Evolutionary conservation across 257 asterid genomes (phyloP).

Genomic region (Leonotis leonurus): DNA sequence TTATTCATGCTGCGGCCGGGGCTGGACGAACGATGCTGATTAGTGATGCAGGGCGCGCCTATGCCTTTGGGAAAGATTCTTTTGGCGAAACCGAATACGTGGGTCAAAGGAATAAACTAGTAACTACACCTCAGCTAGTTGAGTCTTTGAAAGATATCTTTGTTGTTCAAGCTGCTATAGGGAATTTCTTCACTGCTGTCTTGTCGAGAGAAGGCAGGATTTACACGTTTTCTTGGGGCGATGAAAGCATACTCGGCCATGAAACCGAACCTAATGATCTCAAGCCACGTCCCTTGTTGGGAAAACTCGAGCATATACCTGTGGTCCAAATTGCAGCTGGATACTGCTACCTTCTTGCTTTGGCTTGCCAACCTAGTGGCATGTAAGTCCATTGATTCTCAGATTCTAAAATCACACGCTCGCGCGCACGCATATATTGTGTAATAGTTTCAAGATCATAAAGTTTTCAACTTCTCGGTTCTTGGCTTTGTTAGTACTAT

Average conservation of each 20-base stretch:
- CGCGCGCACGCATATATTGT: background rate
- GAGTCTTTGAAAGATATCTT: conserved; percentile 89
- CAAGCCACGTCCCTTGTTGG: conserved; percentile 78
- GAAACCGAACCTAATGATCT: conserved; percentile 72
- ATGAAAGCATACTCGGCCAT: conserved; percentile 85
- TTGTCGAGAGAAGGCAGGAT: conserved; percentile 89
- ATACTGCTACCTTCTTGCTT: conserved; percentile 94
- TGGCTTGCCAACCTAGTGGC: conserved; percentile 93
- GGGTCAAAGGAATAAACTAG: conserved; percentile 57
- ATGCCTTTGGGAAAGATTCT: conserved; percentile 84
- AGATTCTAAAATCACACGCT: background rate
- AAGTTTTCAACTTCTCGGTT: background rate
- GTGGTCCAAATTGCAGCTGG: conserved; percentile 99
- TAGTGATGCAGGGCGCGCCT: conserved; percentile 74
- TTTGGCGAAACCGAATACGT: conserved; percentile 88
- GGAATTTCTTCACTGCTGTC: conserved; percentile 94
- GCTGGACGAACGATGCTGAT: conserved; percentile 88
- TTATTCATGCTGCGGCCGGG: conserved; percentile 94
- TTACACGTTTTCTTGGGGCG: conserved; percentile 97
- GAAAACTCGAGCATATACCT: conserved; percentile 72
- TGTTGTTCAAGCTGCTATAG: conserved; percentile 95
- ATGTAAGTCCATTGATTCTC: conserved; percentile 50
- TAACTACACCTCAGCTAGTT: conserved; percentile 68
- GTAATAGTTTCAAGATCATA: background rate
- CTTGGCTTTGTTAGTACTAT: too few species aligned